These are phyloP conservation scores for Aspergillus luchuensis DNA, from an alignment of 2,329 filamentous ascomycete species.

Conservation along the genomic window DNA sequence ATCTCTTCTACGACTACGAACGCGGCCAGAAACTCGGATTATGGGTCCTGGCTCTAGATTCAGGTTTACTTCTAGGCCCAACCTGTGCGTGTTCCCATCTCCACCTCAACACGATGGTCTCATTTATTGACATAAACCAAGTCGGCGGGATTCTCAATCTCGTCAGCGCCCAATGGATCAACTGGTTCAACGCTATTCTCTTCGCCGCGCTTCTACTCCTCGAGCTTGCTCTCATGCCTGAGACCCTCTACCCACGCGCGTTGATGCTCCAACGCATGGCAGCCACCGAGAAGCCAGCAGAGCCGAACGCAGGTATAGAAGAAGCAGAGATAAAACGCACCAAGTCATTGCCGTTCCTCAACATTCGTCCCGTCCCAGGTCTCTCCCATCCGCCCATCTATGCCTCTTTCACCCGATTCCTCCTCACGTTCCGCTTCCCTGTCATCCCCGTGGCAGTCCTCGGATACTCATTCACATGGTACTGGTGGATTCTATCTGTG, in stretches of 20 bases:
- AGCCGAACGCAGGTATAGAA: neutral
- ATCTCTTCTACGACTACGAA: slow-evolving; percentile 60
- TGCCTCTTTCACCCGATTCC: slow-evolving; percentile 50
- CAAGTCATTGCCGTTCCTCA: slow-evolving; percentile 49
- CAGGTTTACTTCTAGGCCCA: slow-evolving; percentile 54
- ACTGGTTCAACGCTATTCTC: slow-evolving; percentile 58
- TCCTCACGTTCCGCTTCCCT: slow-evolving; percentile 51
- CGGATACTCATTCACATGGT: slow-evolving; percentile 57
- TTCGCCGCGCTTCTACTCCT: slow-evolving; percentile 52
- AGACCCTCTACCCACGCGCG: slow-evolving; percentile 59
- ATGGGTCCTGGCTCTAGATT: slow-evolving; percentile 60
- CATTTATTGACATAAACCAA: slow-evolving; percentile 15
- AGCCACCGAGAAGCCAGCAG: neutral
- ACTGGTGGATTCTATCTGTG: slow-evolving; percentile 59
- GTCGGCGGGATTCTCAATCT: slow-evolving; percentile 57
- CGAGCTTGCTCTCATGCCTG: slow-evolving; percentile 55
- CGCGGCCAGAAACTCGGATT: slow-evolving; percentile 58
- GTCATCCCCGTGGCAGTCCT: slow-evolving; percentile 51
- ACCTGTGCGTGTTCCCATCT: slow-evolving; percentile 38
- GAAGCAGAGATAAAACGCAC: slow-evolving; percentile 35
- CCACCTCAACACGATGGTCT: neutral
- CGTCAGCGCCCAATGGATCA: slow-evolving; percentile 54
- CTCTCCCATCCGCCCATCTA: slow-evolving; percentile 55
- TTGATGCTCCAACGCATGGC: slow-evolving; percentile 49
- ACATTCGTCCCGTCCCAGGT: slow-evolving; percentile 51